Conservation (phyloP, 306 rosid species). For the Cucurbita pepo region DNA sequence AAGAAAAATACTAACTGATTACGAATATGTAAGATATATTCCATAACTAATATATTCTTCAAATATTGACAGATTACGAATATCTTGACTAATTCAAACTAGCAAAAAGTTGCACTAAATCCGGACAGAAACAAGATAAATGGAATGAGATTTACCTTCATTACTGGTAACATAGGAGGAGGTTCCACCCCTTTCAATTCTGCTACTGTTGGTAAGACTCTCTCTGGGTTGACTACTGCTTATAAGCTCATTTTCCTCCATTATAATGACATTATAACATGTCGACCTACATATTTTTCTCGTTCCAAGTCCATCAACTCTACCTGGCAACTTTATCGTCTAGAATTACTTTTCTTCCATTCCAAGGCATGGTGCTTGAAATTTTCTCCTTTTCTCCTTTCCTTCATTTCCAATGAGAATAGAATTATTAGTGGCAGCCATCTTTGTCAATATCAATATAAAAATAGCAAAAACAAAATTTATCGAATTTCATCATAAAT, state of each 20-base stretch:
- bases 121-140: too few species aligned
- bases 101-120: too few species aligned
- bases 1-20: too few species aligned
- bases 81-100: too few species aligned
- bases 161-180: slow-evolving; percentile 32
- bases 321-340: not conserved
- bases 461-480: not conserved
- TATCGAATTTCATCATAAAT: not conserved
- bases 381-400: not conserved
- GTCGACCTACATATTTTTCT: not conserved
- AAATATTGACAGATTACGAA: too few species aligned
- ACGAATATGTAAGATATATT: too few species aligned
- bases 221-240: not conserved
- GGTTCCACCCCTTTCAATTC: slow-evolving; percentile 44
- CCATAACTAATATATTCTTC: too few species aligned
- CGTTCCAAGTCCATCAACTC: not conserved
- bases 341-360: not conserved
- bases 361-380: not conserved
- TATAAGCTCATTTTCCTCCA: not conserved
- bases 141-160: slow-evolving; percentile 26
- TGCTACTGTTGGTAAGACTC: slow-evolving; percentile 37
- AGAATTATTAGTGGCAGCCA: not conserved
- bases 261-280: not conserved
- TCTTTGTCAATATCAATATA: not conserved
- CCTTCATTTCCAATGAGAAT: not conserved